A percentile compares a stretch with the other conserved stretches of the same genome.
Conservation (phyloP, 1,284 basidiomycete species). For the Apiotrichum laibachii region DNA sequence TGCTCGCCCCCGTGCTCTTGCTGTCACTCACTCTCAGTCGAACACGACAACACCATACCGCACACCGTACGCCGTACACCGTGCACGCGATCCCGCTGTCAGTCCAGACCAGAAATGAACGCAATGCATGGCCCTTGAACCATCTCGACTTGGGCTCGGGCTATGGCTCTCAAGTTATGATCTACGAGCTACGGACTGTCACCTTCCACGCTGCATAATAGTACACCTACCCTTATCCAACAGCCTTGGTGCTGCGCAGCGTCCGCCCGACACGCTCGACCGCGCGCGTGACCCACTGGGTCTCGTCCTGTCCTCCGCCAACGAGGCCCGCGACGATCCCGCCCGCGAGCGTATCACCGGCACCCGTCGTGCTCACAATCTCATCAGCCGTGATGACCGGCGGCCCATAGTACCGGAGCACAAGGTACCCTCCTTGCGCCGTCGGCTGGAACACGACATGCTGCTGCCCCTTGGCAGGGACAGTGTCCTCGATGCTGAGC, state of each 20-base stretch:
- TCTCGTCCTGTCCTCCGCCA: slow-evolving; percentile 2
- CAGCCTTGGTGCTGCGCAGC: slow-evolving; percentile 33
- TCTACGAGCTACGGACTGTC: background rate
- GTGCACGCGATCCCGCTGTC: too few relatives aligned
- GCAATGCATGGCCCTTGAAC: too few relatives aligned
- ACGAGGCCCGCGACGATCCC: slow-evolving; percentile 55
- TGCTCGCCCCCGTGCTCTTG: too few relatives aligned
- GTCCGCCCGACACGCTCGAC: slow-evolving; percentile 34
- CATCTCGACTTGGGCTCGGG: too few relatives aligned
- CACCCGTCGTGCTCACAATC: slow-evolving; percentile 77
- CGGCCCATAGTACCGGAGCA: slow-evolving; percentile 70
- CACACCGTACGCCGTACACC: too few relatives aligned
- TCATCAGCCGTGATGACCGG: slow-evolving; percentile 53
- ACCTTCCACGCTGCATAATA: background rate
- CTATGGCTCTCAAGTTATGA: too few relatives aligned
- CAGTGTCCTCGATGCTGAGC: slow-evolving; percentile 47
- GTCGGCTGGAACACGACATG: slow-evolving; percentile 33
- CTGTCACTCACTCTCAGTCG: too few relatives aligned
- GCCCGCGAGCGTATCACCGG: slow-evolving; percentile 84
- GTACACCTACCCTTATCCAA: slow-evolving; percentile 21
- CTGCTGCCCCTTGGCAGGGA: slow-evolving; percentile 34
- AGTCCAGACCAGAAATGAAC: too few relatives aligned
- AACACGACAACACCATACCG: too few relatives aligned
- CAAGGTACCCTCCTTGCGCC: slow-evolving; percentile 45
- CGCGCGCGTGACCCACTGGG: slow-evolving; percentile 32